A percentile compares a stretch with the other conserved stretches of the same genome.
These are phyloP conservation scores for Candida jianshihensis DNA, from an alignment of 805 yeast species.

Conservation along the genomic window DNA sequence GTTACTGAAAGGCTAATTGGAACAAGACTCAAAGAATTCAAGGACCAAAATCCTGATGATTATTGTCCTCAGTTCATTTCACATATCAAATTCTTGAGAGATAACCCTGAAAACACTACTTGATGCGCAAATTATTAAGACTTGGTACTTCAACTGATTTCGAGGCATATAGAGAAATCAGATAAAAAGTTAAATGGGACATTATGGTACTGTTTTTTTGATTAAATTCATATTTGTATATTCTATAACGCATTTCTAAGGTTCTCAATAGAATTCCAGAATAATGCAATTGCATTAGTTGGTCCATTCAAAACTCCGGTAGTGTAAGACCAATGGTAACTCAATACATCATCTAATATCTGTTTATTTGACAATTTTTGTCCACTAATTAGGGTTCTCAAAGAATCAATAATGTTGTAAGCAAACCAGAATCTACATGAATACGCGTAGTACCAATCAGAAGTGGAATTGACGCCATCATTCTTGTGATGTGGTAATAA, in stretches of 20 bases:
- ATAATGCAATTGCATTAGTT: slow-evolving; percentile 15
- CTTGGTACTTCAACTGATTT: too few species aligned
- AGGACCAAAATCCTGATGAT: slow-evolving; percentile 19
- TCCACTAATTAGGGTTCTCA: slow-evolving; percentile 8
- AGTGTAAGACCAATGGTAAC: slow-evolving; percentile 18
- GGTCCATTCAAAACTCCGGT: slow-evolving; percentile 12
- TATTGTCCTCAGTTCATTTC: slow-evolving; percentile 27
- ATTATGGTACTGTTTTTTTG: too few species aligned
- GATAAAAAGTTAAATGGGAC: too few species aligned
- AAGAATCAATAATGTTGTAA: slow-evolving; percentile 8
- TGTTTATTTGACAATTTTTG: slow-evolving; percentile 4
- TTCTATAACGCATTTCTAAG: background rate
- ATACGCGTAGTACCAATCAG: slow-evolving; percentile 19
- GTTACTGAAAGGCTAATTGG: slow-evolving; percentile 20
- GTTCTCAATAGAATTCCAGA: slow-evolving; percentile 9
- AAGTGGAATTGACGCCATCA: slow-evolving; percentile 3
- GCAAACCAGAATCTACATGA: slow-evolving; percentile 16
- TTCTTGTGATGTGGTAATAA: slow-evolving; percentile 8
- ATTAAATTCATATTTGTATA: background rate
- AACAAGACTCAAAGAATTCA: slow-evolving; percentile 22
- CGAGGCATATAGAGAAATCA: slow-evolving; percentile 12
- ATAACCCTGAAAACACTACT: too few species aligned
- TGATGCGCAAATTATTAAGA: too few species aligned
- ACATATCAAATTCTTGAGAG: slow-evolving; percentile 28
- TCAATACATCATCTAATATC: slow-evolving; percentile 11